A percentile compares a stretch with the other conserved stretches of the same genome.
These are phyloP conservation scores for Agaricus sinodeliciosus DNA, from an alignment of 768 basidiomycete genomes.

Conservation along the genomic window DNA sequence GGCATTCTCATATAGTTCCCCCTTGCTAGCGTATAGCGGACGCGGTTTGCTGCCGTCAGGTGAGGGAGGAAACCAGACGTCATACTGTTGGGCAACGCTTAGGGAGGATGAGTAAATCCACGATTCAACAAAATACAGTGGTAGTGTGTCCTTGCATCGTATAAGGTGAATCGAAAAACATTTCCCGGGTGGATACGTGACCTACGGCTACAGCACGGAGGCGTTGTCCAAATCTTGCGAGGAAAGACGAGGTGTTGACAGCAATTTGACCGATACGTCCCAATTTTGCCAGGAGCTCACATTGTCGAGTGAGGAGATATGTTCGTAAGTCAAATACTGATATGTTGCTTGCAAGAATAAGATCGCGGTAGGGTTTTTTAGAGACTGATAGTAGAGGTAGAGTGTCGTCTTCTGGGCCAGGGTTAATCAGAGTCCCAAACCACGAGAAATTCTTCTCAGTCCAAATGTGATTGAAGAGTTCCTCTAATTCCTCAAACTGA, in stretches of 20 bases:
- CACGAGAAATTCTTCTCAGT: constrained; percentile 84
- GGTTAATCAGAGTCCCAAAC: constrained; percentile 83
- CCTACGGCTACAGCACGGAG: constrained; percentile 75
- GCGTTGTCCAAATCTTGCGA: constrained; percentile 68
- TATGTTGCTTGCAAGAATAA: constrained; percentile 86
- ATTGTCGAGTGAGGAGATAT: constrained; percentile 87
- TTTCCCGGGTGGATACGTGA: constrained; percentile 17
- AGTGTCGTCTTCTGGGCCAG: constrained; percentile 68
- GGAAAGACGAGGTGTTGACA: constrained; percentile 64
- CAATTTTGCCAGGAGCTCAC: constrained; percentile 63
- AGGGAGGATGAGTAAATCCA: constrained; percentile 92
- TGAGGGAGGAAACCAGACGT: constrained; percentile 53
- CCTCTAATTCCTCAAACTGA: constrained; percentile 90
- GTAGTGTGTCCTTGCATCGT: constrained; percentile 38
- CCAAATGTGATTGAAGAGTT: constrained; percentile 66
- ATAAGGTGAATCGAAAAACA: constrained; percentile 1
- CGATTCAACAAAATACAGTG: constrained; percentile 76
- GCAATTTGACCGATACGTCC: constrained; percentile 66
- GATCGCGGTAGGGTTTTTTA: constrained; percentile 83
- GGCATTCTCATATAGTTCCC: constrained; percentile 87
- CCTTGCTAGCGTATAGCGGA: constrained; percentile 68
- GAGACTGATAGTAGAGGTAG: constrained; percentile 68
- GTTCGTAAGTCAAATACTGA: constrained; percentile 91
- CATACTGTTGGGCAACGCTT: constrained; percentile 75
- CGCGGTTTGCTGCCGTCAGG: constrained; percentile 38